Evolutionary conservation across 2,329 filamentous ascomycete species (phyloP).

Genomic region (Lojkania enalia): DNA sequence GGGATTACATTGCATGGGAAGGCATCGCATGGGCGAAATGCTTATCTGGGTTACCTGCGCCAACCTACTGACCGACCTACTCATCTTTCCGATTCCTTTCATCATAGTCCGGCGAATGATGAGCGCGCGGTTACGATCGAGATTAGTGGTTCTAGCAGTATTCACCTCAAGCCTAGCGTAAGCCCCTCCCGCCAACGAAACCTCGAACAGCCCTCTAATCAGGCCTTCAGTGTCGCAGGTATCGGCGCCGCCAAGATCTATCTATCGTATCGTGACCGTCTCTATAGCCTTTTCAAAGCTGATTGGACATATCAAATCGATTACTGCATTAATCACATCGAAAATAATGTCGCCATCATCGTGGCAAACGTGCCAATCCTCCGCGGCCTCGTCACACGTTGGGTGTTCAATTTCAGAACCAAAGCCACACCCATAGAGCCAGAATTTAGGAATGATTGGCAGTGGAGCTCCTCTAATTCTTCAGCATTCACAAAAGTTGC

Average conservation of each 20-base stretch:
- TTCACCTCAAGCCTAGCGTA: conserved; percentile 47
- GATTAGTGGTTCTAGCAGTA: conserved; percentile 44
- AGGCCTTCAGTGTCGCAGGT: conserved; percentile 36
- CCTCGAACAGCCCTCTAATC: conserved; percentile 11
- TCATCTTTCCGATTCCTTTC: conserved; percentile 48
- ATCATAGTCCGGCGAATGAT: conserved; percentile 47
- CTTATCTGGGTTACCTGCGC: conserved; percentile 47
- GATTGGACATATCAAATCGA: conserved; percentile 50
- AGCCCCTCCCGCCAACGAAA: conserved; percentile 9
- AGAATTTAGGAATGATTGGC: conserved; percentile 32
- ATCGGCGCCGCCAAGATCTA: conserved; percentile 48
- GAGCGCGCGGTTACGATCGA: conserved; percentile 44
- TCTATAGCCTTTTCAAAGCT: conserved; percentile 38
- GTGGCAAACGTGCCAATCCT: conserved; percentile 48
- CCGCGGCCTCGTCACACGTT: conserved; percentile 46
- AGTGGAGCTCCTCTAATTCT: conserved; percentile 33
- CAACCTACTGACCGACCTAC: conserved; percentile 46
- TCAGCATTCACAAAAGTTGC: conserved; percentile 30
- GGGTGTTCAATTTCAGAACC: conserved; percentile 44
- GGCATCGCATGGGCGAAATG: conserved; percentile 43
- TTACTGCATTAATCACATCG: conserved; percentile 47
- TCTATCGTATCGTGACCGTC: conserved; percentile 45
- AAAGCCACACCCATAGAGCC: conserved; percentile 39
- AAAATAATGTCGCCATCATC: conserved; percentile 48
- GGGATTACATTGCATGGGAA: conserved; percentile 42